phyloP scores from a whole-genome alignment of 1,284 basidiomycete species.

The Fomitopsis schrenkii region DNA sequence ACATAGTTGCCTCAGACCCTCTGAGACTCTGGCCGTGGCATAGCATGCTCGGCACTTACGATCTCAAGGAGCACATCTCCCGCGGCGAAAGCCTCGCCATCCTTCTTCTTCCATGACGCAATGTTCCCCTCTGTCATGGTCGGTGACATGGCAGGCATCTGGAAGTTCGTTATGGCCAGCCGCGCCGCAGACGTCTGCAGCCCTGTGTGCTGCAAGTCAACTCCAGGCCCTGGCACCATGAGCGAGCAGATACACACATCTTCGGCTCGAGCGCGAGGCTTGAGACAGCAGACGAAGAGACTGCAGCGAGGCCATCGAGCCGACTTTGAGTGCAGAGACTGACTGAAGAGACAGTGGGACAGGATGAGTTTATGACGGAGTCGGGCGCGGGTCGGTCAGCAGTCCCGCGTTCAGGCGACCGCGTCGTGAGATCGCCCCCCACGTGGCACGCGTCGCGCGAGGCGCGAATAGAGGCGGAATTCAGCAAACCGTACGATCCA shows the following conservation, averaged over 20 bases:
- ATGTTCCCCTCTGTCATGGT: slow-evolving; percentile 99
- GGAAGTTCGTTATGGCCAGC: slow-evolving; percentile 63
- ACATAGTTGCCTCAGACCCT: slow-evolving; percentile 6
- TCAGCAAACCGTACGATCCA: neutral
- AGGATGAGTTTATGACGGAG: neutral
- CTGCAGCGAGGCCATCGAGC: slow-evolving; percentile 10
- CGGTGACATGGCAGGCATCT: slow-evolving; percentile 97
- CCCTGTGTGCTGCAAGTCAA: slow-evolving; percentile 39
- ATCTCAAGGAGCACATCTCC: slow-evolving; percentile 95
- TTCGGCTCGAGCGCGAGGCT: slow-evolving; percentile 13
- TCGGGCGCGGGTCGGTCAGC: neutral
- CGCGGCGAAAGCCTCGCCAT: slow-evolving; percentile 79
- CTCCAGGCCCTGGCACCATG: neutral
- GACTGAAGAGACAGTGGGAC: neutral
- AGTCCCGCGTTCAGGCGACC: neutral
- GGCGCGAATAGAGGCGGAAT: neutral
- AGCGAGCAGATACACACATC: slow-evolving; percentile 12
- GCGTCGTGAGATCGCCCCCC: neutral
- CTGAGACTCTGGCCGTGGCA: slow-evolving; percentile 26
- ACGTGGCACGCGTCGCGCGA: neutral
- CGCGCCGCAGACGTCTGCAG: slow-evolving; percentile 54
- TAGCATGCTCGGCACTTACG: slow-evolving; percentile 36
- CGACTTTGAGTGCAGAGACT: neutral
- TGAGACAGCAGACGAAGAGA: slow-evolving; percentile 18
- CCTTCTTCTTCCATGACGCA: slow-evolving; percentile 87